Conservation (phyloP, 108 stramenopile genomes). For the Asterionellopsis glacialis region DNA sequence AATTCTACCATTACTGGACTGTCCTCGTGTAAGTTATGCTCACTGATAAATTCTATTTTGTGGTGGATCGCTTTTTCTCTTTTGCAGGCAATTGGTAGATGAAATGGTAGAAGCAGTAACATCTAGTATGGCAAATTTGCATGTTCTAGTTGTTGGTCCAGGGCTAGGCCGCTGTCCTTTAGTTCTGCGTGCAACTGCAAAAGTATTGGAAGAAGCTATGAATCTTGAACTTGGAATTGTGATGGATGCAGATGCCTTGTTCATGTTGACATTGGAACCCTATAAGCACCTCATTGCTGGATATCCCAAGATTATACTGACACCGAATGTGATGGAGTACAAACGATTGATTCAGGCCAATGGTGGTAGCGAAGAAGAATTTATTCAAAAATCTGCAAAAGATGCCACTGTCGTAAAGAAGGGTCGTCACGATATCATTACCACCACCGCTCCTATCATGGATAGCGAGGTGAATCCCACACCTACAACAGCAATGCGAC, state of each 20-base stretch:
- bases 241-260: constrained; percentile 95
- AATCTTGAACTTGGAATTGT: constrained; percentile 60
- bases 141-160: constrained; percentile 89
- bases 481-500: constrained; percentile 5
- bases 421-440: constrained; percentile 31
- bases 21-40: too few relatives aligned
- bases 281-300: constrained; percentile 30
- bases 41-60: too few relatives aligned
- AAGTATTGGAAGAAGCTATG: constrained; percentile 59
- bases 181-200: constrained; percentile 51
- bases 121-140: constrained; percentile 47
- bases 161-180: constrained; percentile 85
- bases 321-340: constrained; percentile 93
- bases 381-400: constrained; percentile 5
- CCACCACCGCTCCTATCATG: background rate
- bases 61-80: background rate
- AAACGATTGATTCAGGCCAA: constrained; percentile 39
- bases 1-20: background rate
- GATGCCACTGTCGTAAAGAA: constrained; percentile 64
- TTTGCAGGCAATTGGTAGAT: constrained; percentile 5
- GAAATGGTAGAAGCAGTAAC: constrained; percentile 54
- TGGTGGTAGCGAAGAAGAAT: constrained; percentile 15
- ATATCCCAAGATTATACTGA: constrained; percentile 64
- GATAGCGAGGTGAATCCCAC: constrained; percentile 17
- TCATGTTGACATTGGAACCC: constrained; percentile 62